Evolutionary conservation across 768 basidiomycete genomes (phyloP).

Genomic region (Lentinula aciculospora): DNA sequence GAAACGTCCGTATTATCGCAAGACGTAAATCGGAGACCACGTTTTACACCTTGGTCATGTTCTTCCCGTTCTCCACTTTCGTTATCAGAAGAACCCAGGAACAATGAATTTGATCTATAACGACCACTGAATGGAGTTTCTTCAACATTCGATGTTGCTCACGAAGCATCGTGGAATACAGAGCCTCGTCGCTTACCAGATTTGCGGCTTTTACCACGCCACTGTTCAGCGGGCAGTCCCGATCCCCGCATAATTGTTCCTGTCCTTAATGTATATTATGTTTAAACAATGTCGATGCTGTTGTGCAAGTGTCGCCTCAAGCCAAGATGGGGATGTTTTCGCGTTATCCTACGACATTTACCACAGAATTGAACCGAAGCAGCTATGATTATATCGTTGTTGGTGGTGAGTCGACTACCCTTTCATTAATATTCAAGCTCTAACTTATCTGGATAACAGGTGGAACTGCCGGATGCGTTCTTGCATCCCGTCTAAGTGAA

Average conservation of each 20-base stretch:
- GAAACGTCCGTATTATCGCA: not conserved
- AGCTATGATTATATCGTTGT: slow-evolving; percentile 12
- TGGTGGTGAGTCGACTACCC: slow-evolving; percentile 2
- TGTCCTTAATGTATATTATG: not conserved
- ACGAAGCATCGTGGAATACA: not conserved
- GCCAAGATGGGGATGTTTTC: not conserved
- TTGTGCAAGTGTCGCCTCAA: too few species aligned
- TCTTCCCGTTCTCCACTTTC: not conserved
- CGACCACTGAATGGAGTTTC: not conserved
- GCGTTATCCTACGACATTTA: not conserved
- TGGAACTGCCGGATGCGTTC: slow-evolving; percentile 33
- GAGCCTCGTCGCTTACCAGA: too few species aligned
- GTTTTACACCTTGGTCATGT: not conserved
- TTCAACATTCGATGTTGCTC: not conserved
- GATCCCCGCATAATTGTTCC: not conserved
- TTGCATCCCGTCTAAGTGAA: slow-evolving; percentile 31
- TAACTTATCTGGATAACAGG: slow-evolving; percentile 11
- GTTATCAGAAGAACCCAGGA: not conserved
- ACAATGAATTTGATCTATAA: too few species aligned
- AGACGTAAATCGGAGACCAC: not conserved
- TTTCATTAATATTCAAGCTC: not conserved
- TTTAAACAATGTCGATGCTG: not conserved
- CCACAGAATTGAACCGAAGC: not conserved
- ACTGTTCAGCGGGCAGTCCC: not conserved
- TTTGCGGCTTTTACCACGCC: not conserved